Evolutionary conservation across 495 filamentous ascomycete species (phyloP), one percentile per base, ranked within the genome.

Genomic region (Geoglossum glabrum): DNA sequence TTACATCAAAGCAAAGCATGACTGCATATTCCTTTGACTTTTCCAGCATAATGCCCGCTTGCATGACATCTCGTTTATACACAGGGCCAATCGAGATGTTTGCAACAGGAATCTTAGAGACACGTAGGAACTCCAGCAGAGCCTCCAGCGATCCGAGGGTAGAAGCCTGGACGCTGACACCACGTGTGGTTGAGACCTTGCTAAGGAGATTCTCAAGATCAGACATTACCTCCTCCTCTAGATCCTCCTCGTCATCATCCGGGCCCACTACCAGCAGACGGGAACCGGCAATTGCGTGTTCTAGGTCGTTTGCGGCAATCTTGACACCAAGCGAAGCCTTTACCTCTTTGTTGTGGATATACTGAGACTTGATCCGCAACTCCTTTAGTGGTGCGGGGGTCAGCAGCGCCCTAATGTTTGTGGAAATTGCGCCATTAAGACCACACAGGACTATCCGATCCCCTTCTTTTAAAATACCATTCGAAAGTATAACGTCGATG

Each of bases 1-100:
- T 95, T 69, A 99, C 93, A 67, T 99, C 93, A 76, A 99, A 99
- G 68, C 93, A 97, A 21, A 99, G 83, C 93, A 99, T 99, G 68
- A 97, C 88, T 26, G 93, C 93, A 60, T 82, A 93, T 68, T 99
- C 92, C 64, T 87, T 88, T 47, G 82, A 79, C 71, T 96, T 96
- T 73, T 99, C 93, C 59, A 97, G 73, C 93, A 99, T 99, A 56
- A 83, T 85, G 62, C 87, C 90, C 43, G 85, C 87, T 69, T 90
- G 89, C 80, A 97, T 92, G 55, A 99, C 87, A 71, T 99, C 93
- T 63, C 93, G 89, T 77, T 95, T 97, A 79, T 82, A 97, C 47
- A 99, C 90, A 26, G 93, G 93, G 43, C 93, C 93, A 65, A 99
- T 99, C 56, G 87, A 90, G 59, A 99, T 93, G 71, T 94, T 90